These are phyloP conservation scores for Flaveria linearis DNA, from an alignment of 129 eudicot genomes.

Conservation along the genomic window DNA sequence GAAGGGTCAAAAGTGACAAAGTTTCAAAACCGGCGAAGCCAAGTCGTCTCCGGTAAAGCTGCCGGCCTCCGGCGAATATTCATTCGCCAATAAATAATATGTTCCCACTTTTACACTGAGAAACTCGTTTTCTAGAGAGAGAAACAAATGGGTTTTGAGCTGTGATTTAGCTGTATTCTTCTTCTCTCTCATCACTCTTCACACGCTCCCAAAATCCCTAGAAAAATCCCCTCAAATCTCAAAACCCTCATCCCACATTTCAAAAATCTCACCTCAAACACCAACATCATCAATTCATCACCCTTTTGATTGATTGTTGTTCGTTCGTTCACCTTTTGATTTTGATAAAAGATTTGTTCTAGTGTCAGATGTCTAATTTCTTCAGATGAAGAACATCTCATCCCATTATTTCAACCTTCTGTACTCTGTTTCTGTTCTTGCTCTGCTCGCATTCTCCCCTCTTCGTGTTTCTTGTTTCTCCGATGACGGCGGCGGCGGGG, in stretches of 20 bases:
- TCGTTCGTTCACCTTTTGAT: too few relatives aligned
- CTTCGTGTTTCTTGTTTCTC: not conserved
- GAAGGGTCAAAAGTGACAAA: not conserved
- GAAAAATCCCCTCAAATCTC: constrained; percentile 45
- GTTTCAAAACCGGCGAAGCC: constrained; percentile 8
- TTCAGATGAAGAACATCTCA: constrained; percentile 52
- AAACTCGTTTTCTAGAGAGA: constrained; percentile 18
- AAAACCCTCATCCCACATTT: constrained; percentile 19
- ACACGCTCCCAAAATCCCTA: constrained; percentile 60
- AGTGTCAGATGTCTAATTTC: constrained; percentile 48
- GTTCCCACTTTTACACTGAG: constrained; percentile 16
- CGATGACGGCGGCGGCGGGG: constrained; percentile 15
- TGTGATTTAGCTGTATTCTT: constrained; percentile 81
- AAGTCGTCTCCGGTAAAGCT: constrained; percentile 30
- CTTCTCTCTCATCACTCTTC: constrained; percentile 32
- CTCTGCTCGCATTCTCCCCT: constrained; percentile 1
- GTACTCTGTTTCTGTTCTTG: constrained; percentile 7
- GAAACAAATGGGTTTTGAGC: constrained; percentile 84
- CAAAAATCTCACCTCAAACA: not conserved
- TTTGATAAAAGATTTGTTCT: not conserved
- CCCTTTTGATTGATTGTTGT: not conserved
- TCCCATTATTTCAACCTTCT: constrained; percentile 25
- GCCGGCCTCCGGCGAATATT: constrained; percentile 40
- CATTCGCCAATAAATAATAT: constrained; percentile 16
- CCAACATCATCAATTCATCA: not conserved